Base-by-base conservation (phyloP, 768 basidiomycete genomes). In the Russula lepida region DNA sequence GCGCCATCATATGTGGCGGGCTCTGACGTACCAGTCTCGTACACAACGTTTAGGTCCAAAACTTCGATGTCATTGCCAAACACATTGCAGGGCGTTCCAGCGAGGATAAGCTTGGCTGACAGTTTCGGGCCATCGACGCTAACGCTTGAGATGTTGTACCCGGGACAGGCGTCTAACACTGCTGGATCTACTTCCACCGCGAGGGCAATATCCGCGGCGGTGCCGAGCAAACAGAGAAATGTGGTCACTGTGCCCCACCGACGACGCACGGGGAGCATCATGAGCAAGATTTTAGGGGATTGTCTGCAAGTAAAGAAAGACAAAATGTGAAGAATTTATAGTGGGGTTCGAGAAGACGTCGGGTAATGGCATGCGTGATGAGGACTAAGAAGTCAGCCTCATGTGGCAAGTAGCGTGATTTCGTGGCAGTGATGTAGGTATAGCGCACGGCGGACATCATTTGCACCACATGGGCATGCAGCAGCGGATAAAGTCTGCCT, bases 81-180 rank as follows among this genome's bases (percentile, higher is more conserved):
- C 23, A 84, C 79, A 62, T 81, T 79, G 72, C 85, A 85, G 4
- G 79, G 74, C 58, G 69, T 66, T 4, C 78, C 80, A n/a, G 74
- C 77, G 27, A 85, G 74, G n/a, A 75, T 68, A 17, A 85, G 75
- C 65, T 79, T 75, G 30, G 82, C 83, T 5, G 77, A 80, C 50
- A 85, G 68, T 11, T 66, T 75, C 3, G 74, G 68, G 0, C 77
- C 75, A 4, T 61, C 47, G 4, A 70, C 69, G 30, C 73, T 71
- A 21, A 84, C 75, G 58, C 81, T 78, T 3, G 69, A 72, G 11
- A 79, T 80, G 8, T 73, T 75, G 70, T 87, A 86, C 17, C 85
- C 84, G 1, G 84, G 78, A 68, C 84, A 87, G 0, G 79, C 77
- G 66, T 84, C 83, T 39, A 84, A 75, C 7, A 64, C 56, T 0